Evolutionary conservation across 2,329 filamentous ascomycete species (phyloP), one percentile per base, ranked within the genome.

Genomic region (Fusarium chlamydosporum): DNA sequence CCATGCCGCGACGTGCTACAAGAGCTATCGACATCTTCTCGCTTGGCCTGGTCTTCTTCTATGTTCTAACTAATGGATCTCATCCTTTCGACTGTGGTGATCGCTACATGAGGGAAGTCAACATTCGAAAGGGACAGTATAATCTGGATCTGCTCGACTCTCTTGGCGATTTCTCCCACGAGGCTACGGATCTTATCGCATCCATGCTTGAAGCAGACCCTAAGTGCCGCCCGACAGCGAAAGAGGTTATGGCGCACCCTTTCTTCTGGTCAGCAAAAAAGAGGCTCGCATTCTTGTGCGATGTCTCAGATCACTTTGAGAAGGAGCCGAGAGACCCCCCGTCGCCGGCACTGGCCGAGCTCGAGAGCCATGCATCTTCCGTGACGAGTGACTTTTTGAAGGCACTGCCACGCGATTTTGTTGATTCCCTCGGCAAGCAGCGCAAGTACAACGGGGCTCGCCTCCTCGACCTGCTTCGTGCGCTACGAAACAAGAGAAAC

Each of bases 1-100:
- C 88, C 77, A 86, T 83, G 81, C 84, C 75, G 71, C 90, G 94
- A 61, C 92, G 96, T 52, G 95, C 96, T 8, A 99, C 97, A 45
- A 91, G 96, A 45, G 93, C 96, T 10, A 97, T 98, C 65, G 96
- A 99, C 76, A 97, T 99, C 27, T 99, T 99, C 82, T 97, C 94
- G 0, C 86, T 99, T 35, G 96, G 96, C 2, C 91, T 97, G 54
- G 94, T 99, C n/a, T 99, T 97, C 83, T 98, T 94, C 82, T 99
- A 97, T 78, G 94, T 98, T n/a, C 85, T 99, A 62, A 97, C 95
- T 2, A 92, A 94, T 66, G 96, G 96, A 16, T 88, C 87, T 2
- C 96, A 99, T 78, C 96, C 96, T 0, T 99, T 96, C 74, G 95
- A 97, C 76, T 94, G 94, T 67, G 94, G 96, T 57, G 94, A 96